Evolutionary conservation across 2,329 filamentous ascomycete species (phyloP), one percentile per base, ranked within the genome.

Genomic region (Alternaria rosae): DNA sequence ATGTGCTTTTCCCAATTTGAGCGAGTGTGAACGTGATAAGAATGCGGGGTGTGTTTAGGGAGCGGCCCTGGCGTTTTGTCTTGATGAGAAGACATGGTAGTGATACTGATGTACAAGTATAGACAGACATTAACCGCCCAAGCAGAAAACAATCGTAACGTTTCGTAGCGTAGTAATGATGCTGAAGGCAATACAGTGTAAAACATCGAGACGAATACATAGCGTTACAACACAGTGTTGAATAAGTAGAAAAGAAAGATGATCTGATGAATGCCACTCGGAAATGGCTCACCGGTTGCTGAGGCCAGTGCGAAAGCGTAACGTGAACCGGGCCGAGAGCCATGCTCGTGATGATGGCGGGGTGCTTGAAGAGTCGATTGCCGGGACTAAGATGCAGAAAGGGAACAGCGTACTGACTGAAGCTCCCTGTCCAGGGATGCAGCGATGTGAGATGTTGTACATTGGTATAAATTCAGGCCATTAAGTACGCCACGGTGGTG

Each of bases 61-160:
- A 70, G 55, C 63, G 66, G 64, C 66, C 68, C 66, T 70, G 66
- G 53, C 66, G 55, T 66, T 54, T 42, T 57, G 64, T 57, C 60
- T 63, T 47, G 20, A 32, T 48, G 17, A 45, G 30, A 61, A 50
- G 42, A 26, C n/a, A 17, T n/a, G 21, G 42, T 54, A 47, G 17
- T 28, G n/a, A 62, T 57, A 53, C 11, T 42, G 43, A 11, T 25
- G 32, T 45, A 17, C 28, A 30, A 15, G 15, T n/a, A 53, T 15
- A 56, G 9, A 51, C 25, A 56, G 9, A 51, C 25, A 30, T 35
- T 21, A 43, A 7, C 59, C 28, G n/a, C 54, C 32, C 43, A 21
- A 15, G 59, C 21, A 28, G 44, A 38, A 11, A 44, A 45, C 3
- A 25, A 30, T 50, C 35, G n/a, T 21, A 5, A 38, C 15, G 35